Evolutionary conservation across 495 filamentous ascomycete species (phyloP), one percentile per base, ranked within the genome.

Genomic region (Penicillium paxilli): DNA sequence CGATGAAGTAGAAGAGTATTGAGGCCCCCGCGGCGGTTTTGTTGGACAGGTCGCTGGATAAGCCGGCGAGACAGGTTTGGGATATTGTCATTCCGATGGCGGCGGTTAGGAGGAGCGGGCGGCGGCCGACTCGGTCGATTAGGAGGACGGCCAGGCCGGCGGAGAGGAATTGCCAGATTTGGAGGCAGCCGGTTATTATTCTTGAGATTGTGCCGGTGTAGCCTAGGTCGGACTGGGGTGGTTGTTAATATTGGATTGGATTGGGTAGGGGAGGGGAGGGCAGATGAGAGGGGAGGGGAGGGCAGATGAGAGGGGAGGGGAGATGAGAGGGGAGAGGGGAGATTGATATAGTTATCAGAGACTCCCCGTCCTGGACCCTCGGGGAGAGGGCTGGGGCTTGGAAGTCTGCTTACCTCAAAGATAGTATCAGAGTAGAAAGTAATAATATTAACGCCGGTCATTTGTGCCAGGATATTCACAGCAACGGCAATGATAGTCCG

Each of bases 71-170:
- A 47, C 85, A 76, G 37, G 81, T 76, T 79, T 87, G 87, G 44
- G 76, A 80, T 1, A 70, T 58, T 30, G 71, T 73, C 78, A 87
- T 86, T 5, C 87, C 87, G 0, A 64, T 65, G 4, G 80, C 79
- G n/a, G 83, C 83, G 55, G 83, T 79, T 17, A 89, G 74, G 69
- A 89, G 82, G 47, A 89, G 73, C 42, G 75, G 76, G 8, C 63
- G 58, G 19, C 66, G 66, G 17, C 66, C 63, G 33, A 64, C 38
- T 1, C 61, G 58, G 42, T 69, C 66, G 17, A 69, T 66, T 5
- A 64, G 42, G 12, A 64, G 52, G 4, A 66, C 60, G 1, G 66
- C 63, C 12, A 66, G 20, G 4, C 60, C 61, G 7, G 66, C 63
- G 4, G 54, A 54, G 10, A 64, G 35, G 37, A 66, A 62, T 32